Conservation (phyloP, 2,329 filamentous ascomycete species). For the Phialocephala sp. region DNA sequence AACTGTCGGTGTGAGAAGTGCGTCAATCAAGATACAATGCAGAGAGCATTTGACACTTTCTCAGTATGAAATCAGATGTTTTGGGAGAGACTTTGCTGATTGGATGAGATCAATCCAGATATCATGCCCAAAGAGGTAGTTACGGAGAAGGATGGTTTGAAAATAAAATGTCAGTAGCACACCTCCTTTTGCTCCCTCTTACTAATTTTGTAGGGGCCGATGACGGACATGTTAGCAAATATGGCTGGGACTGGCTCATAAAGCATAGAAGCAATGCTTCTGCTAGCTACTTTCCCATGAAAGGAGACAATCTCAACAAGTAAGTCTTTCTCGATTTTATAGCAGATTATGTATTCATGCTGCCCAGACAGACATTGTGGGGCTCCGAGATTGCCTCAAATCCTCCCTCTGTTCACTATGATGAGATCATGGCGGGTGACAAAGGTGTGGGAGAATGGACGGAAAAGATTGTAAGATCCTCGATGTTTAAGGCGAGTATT, state of each 20-base stretch:
- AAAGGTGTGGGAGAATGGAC: constrained; percentile 65
- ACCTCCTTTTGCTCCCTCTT: not conserved
- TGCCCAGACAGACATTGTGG: constrained; percentile 46
- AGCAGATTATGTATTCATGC: not conserved
- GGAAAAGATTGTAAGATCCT: constrained; percentile 61
- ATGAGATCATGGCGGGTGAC: constrained; percentile 62
- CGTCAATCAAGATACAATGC: constrained; percentile 72
- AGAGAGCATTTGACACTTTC: constrained; percentile 72
- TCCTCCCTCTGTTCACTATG: constrained; percentile 65
- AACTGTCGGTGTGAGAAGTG: constrained; percentile 74
- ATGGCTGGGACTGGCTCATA: constrained; percentile 66
- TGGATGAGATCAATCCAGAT: constrained; percentile 52
- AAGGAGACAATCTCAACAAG: constrained; percentile 40
- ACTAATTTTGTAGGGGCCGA: constrained; percentile 55
- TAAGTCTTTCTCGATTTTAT: not conserved
- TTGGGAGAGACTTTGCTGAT: constrained; percentile 26
- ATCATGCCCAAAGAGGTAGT: constrained; percentile 44
- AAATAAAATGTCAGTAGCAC: constrained; percentile 55
- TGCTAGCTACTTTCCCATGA: constrained; percentile 26
- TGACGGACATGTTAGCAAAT: constrained; percentile 72
- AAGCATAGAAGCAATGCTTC: constrained; percentile 48
- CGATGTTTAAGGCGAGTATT: not conserved
- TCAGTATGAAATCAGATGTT: constrained; percentile 51
- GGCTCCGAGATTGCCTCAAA: constrained; percentile 46
- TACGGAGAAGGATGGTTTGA: constrained; percentile 46